phyloP scores from a whole-genome alignment of 495 filamentous ascomycete genomes.

The Hyaloscypha variabilis region DNA sequence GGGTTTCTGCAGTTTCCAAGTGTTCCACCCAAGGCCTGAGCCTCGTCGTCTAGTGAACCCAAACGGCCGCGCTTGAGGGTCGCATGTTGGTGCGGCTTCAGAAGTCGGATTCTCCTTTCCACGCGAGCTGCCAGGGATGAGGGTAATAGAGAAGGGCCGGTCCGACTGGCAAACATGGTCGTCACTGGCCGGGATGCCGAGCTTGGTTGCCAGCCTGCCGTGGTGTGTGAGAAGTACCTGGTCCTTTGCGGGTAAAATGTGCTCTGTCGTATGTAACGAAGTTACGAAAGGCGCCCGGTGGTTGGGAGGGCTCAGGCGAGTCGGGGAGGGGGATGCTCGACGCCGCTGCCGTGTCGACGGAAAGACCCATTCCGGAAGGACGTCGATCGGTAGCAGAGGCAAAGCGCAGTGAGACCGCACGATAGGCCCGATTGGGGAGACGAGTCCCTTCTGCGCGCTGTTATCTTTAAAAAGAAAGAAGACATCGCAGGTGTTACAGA shows the following conservation, averaged over 20 bases:
- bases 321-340: not conserved
- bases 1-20: not conserved
- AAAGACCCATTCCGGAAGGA: conserved; percentile 4
- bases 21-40: conserved; percentile 4
- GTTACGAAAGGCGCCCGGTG: not conserved
- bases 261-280: conserved; percentile 6
- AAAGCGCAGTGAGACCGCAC: not conserved
- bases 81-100: conserved; percentile 7
- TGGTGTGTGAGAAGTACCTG: not conserved
- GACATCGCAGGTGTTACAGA: not conserved
- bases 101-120: conserved; percentile 7
- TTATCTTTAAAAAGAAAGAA: not conserved
- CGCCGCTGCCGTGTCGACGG: not conserved
- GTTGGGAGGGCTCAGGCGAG: not conserved
- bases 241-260: not conserved
- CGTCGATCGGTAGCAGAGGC: not conserved
- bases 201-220: not conserved
- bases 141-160: conserved; percentile 8
- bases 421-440: not conserved
- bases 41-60: not conserved
- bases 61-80: conserved; percentile 15
- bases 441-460: not conserved
- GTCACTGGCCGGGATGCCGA: conserved; percentile 14
- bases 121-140: conserved; percentile 12
- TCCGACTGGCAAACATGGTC: conserved; percentile 1